Evolutionary conservation across 192 early-diverging fungal genomes (phyloP), one percentile per base, ranked within the genome.

Genomic region (Backusella macrospora): DNA sequence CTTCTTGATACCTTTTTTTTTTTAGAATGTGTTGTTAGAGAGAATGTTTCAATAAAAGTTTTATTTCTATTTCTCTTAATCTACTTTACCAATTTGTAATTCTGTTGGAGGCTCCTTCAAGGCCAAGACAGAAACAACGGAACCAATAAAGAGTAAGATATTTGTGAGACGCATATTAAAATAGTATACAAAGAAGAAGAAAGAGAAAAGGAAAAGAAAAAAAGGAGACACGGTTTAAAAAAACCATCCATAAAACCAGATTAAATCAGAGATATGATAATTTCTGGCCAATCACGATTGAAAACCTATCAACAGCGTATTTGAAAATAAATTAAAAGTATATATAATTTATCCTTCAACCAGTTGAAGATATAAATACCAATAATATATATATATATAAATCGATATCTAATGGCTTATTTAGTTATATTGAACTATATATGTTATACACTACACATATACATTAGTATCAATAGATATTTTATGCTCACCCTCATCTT

Each of bases 1-100:
- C 15, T 87, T 70, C 80, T 89, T 89, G 40, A 89, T 73, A 44
- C 86, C 80, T 81, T 43, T 68, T 26, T 52, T 76, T 81, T 43
- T 68, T 26, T 52, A 52, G n/a, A 52, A 48, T 67, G 42, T 6
- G 23, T 14, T 12, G 9, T 37, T 34, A 16, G 37, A 34, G n/a
- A n/a, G n/a, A n/a, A n/a, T n/a, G n/a, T n/a, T n/a, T n/a, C n/a
- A n/a, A n/a, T n/a, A n/a, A n/a, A 8, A 29, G 15, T 72, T 26
- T 72, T 44, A n/a, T 23, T 23, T 44, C 13, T 29, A 39, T 48
- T 12, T 62, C 8, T 15, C 5, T 12, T 14, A 21, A 34, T 43
- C 7, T 6, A 43, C 14, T 63, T 72, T 74, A 81, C 80, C 88
- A 73, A 89, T 86, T 65, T 86, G 88, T 15, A 89, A 73, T 23